phyloP scores from a whole-genome alignment of 495 filamentous ascomycete species.

The Annulohypoxylon nitens region DNA sequence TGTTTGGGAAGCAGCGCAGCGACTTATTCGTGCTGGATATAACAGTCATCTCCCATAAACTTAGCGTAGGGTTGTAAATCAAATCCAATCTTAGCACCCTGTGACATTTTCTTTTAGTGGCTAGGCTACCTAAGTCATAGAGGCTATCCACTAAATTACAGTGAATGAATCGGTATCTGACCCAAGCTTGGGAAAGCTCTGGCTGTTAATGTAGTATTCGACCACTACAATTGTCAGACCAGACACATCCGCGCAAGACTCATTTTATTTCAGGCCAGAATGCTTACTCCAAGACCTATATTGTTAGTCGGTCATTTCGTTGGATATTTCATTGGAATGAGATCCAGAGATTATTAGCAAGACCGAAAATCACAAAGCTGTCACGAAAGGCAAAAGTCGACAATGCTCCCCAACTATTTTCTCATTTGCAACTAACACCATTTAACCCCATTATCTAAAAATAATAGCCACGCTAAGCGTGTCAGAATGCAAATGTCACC shows the following conservation, averaged over 20 bases:
- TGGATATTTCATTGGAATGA: no score
- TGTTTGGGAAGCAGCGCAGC: conserved; percentile 54
- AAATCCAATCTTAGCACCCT: no score
- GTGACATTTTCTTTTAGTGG: no score
- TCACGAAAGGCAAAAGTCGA: background rate
- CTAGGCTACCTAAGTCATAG: background rate
- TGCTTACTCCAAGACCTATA: no score
- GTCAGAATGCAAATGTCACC: conserved; percentile 1
- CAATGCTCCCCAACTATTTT: background rate
- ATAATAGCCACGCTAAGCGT: conserved; percentile 10
- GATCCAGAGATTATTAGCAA: no score
- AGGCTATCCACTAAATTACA: background rate
- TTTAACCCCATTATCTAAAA: conserved; percentile 1
- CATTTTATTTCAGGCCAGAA: no score
- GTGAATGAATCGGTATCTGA: no score
- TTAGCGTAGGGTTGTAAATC: background rate
- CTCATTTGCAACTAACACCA: conserved; percentile 3
- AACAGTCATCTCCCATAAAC: conserved; percentile 52
- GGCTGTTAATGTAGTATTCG: no score
- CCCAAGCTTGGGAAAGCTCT: no score
- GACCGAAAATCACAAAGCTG: background rate
- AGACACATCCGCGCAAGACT: background rate
- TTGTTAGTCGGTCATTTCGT: no score
- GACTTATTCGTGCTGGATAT: conserved; percentile 53
- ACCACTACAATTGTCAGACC: background rate